These are phyloP conservation scores for Ehretia macrophylla DNA, from an alignment of 257 asterid genomes.

Conservation along the genomic window DNA sequence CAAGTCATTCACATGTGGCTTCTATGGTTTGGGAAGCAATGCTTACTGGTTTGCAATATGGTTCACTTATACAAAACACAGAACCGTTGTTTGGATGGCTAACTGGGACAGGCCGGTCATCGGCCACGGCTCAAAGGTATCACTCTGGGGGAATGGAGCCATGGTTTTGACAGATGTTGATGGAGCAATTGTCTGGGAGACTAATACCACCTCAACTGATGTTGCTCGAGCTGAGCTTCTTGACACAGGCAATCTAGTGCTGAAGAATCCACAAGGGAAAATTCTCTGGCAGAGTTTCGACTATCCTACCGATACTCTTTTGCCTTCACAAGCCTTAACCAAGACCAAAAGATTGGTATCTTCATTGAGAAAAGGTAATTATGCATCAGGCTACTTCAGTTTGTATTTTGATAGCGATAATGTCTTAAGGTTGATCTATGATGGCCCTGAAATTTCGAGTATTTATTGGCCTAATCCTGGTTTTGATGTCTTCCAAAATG, in stretches of 20 bases:
- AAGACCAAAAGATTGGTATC: constrained; percentile 51
- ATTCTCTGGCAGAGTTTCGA: constrained; percentile 68
- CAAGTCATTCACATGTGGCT: constrained; percentile 56
- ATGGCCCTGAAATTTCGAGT: constrained; percentile 51
- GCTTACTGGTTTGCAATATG: constrained; percentile 66
- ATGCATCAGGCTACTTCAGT: constrained; percentile 50
- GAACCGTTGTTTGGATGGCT: constrained; percentile 62
- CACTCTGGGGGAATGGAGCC: constrained; percentile 22
- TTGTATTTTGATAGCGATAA: constrained; percentile 56
- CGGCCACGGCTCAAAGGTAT: constrained; percentile 31
- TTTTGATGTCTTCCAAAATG: constrained; percentile 13
- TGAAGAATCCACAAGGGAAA: constrained; percentile 27
- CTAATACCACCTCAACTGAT: constrained; percentile 16
- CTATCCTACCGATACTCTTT: constrained; percentile 54
- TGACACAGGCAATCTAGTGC: constrained; percentile 49
- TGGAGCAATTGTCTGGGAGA: constrained; percentile 29
- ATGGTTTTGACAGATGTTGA: constrained; percentile 28
- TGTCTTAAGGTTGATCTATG: constrained; percentile 48
- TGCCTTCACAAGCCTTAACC: constrained; percentile 56
- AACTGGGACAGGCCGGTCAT: constrained; percentile 61
- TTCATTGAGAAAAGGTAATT: constrained; percentile 31
- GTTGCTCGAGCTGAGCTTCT: constrained; percentile 38
- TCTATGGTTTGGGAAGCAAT: constrained; percentile 40
- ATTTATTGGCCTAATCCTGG: constrained; percentile 69
- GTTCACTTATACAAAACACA: constrained; percentile 57